Base-by-base conservation (phyloP, 768 basidiomycete species). In the Mycena galericulata region DNA sequence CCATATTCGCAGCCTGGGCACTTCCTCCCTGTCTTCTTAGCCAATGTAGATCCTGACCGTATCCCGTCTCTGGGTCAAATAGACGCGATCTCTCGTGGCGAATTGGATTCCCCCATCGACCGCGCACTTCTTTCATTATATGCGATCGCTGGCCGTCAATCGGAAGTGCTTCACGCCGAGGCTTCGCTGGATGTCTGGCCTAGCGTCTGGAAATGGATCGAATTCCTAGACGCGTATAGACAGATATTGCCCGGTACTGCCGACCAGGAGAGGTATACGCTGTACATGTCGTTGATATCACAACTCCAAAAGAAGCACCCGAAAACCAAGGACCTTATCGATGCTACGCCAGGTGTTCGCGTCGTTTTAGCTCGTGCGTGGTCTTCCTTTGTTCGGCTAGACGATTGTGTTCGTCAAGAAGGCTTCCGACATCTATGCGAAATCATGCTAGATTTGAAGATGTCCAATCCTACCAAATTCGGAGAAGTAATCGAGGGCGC, bases 401-500 rank as follows among this genome's bases (percentile, higher is more conserved):
- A 57, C 22, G 24, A 26, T 17, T 57, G 38, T 20, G 2, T 57
- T 26, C 20, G 18, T 1, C 14, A 26, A 24, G 8, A 17, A 0
- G 55, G 40, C 22, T 57, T 57, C 27, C 40, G 17, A 20, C 14
- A 22, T 34, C 34, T 55, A 22, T 55, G 32, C 53, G 20, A 34
- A 11, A 36, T 22, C 53, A 18, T 55, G 32, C 34, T 22, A 22
- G 30, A 60, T 40, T 38, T 61, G 47, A 34, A 38, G 18, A 12
- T 20, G 9, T 47, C 45, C 46, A 14, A 46, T 26, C 47, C 34
- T 18, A 18, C 3, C 1, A 14, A 61, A 18, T 22, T 61, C 17
- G 34, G 22, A 22, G 60, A 61, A 34, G 34, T 51, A 18, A 51
- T 50, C 24, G 60, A 50, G 8, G 60, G 60, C 24, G 22, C 45